Conservation (phyloP, 352 stramenopile species). For the Elongisporangium prolatum region DNA sequence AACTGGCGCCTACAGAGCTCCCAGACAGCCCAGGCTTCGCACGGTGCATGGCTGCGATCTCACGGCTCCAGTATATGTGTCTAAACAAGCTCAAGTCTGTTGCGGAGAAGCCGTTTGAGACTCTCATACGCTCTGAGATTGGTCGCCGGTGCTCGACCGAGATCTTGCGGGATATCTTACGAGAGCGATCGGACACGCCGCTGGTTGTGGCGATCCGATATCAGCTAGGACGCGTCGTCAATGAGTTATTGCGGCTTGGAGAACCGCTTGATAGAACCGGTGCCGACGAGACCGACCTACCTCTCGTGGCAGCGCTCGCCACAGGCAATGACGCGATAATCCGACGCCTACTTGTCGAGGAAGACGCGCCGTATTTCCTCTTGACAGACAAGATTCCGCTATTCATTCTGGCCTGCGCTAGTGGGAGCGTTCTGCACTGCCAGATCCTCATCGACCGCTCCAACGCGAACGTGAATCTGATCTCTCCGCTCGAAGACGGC, state of each 20-base stretch:
- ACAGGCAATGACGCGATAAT: slow-evolving; percentile 74
- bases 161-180: slow-evolving; percentile 57
- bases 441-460: slow-evolving; percentile 63
- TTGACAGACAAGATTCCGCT: slow-evolving; percentile 75
- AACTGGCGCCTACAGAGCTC: slow-evolving; percentile 1
- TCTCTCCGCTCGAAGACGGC: slow-evolving; percentile 68
- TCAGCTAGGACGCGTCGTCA: slow-evolving; percentile 72
- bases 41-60: slow-evolving; percentile 20
- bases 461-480: slow-evolving; percentile 65
- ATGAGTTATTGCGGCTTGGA: slow-evolving; percentile 55
- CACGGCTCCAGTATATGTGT: slow-evolving; percentile 44
- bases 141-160: slow-evolving; percentile 64
- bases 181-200: slow-evolving; percentile 49
- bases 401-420: slow-evolving; percentile 69
- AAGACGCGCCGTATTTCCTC: slow-evolving; percentile 62
- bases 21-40: slow-evolving; percentile 7
- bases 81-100: slow-evolving; percentile 48
- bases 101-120: slow-evolving; percentile 43
- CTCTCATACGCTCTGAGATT: slow-evolving; percentile 55
- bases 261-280: slow-evolving; percentile 45
- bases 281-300: slow-evolving; percentile 48
- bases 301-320: slow-evolving; percentile 64
- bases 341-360: slow-evolving; percentile 63
- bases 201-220: slow-evolving; percentile 78
- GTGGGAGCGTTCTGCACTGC: slow-evolving; percentile 65